phyloP scores from a whole-genome alignment of 305 asterid species.

The Fraxinus nigra region DNA sequence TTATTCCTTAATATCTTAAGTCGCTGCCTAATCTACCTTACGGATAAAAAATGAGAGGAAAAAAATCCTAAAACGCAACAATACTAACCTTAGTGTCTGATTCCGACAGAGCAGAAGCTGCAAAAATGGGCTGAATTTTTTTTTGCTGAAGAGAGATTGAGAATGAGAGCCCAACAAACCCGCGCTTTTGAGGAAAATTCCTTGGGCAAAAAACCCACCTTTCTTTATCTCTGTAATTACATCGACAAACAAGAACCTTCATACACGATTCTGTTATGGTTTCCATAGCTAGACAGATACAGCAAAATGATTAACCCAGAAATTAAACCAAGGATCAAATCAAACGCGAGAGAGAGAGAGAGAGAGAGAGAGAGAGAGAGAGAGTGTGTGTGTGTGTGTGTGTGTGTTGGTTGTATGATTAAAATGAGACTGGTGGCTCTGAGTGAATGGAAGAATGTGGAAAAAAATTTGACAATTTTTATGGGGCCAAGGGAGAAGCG shows the following conservation, averaged over 20 bases:
- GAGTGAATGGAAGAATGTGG: slow-evolving; percentile 11
- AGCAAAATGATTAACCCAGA: background rate
- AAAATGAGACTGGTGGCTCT: slow-evolving; percentile 24
- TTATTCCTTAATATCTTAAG: background rate
- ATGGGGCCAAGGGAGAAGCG: slow-evolving; percentile 10
- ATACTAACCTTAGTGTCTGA: slow-evolving; percentile 29
- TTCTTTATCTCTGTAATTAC: slow-evolving; percentile 21
- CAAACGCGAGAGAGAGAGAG: background rate
- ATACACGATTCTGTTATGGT: slow-evolving; percentile 35
- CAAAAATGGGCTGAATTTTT: slow-evolving; percentile 30
- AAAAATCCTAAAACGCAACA: background rate
- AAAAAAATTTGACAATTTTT: background rate
- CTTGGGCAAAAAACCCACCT: slow-evolving; percentile 5
- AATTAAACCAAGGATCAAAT: background rate
- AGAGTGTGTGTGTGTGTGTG: background rate
- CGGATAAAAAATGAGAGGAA: background rate
- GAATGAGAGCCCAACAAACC: slow-evolving; percentile 19
- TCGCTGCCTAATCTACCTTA: background rate
- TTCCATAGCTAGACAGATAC: slow-evolving; percentile 38
- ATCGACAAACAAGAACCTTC: slow-evolving; percentile 29
- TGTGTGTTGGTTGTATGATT: background rate
- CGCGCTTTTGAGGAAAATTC: slow-evolving; percentile 30
- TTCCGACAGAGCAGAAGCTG: slow-evolving; percentile 29
- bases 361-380: too few species aligned
- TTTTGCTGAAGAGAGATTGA: slow-evolving; percentile 26